Evolutionary conservation across 1,284 basidiomycete species (phyloP).

Genomic region (Moesziomyces globuligerus): DNA sequence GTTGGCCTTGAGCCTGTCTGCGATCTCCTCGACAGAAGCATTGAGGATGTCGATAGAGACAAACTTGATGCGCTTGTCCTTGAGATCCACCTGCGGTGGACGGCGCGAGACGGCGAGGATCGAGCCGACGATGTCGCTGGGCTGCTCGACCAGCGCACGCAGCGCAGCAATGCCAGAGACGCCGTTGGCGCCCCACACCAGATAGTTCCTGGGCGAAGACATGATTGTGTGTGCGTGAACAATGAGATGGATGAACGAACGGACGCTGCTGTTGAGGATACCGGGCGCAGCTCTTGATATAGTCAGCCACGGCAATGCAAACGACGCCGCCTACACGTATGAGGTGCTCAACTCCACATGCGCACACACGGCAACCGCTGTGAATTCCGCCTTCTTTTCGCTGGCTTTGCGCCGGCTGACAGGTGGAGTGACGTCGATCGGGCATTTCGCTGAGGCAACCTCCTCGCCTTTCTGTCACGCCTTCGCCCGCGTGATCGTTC

Average conservation of each 20-base stretch:
- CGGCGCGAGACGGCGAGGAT: slow-evolving; percentile 39
- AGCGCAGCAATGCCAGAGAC: slow-evolving; percentile 39
- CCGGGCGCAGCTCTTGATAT: too few species aligned
- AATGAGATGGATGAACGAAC: too few species aligned
- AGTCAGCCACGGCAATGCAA: slow-evolving; percentile 12
- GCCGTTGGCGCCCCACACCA: slow-evolving; percentile 45
- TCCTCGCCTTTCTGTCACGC: too few species aligned
- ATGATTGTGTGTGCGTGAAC: slow-evolving; percentile 1
- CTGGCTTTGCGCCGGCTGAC: background rate
- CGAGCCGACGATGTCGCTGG: slow-evolving; percentile 8
- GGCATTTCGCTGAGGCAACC: too few species aligned
- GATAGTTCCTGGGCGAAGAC: slow-evolving; percentile 29
- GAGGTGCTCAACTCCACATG: background rate
- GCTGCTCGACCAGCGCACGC: slow-evolving; percentile 40
- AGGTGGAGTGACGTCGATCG: too few species aligned
- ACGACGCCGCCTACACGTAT: background rate
- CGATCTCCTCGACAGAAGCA: slow-evolving; percentile 23
- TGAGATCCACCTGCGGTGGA: slow-evolving; percentile 33
- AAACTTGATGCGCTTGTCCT: slow-evolving; percentile 41
- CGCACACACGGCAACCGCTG: background rate
- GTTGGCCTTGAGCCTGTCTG: slow-evolving; percentile 24
- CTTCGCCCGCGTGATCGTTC: too few species aligned
- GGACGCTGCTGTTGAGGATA: too few species aligned
- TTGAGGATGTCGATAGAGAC: slow-evolving; percentile 46
- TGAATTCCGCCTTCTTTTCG: too few species aligned